Evolutionary conservation across 1,139 yeast species (phyloP).

Genomic region (Lodderomyces metapsilosis): DNA sequence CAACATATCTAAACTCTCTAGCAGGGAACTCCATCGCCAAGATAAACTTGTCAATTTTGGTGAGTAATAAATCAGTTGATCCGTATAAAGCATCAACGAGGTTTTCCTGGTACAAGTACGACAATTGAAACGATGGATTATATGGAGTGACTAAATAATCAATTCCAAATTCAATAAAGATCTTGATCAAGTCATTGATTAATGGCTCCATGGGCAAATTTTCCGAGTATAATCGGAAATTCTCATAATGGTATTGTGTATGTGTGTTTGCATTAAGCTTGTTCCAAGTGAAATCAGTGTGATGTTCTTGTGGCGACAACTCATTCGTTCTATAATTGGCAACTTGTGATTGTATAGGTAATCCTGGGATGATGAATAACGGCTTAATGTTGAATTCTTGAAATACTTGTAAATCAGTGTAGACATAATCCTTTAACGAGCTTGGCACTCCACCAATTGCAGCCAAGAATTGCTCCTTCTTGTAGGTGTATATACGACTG

Average conservation of each 20-base stretch:
- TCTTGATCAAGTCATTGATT: slow-evolving; percentile 54
- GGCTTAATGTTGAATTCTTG: slow-evolving; percentile 67
- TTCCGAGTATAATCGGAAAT: slow-evolving; percentile 47
- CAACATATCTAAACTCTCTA: slow-evolving; percentile 65
- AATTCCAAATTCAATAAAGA: slow-evolving; percentile 55
- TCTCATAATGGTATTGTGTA: slow-evolving; percentile 26
- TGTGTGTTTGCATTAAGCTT: slow-evolving; percentile 24
- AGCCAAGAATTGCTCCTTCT: slow-evolving; percentile 69
- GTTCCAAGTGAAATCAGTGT: slow-evolving; percentile 47
- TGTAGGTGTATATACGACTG: slow-evolving; percentile 57
- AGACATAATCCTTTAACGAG: slow-evolving; percentile 56
- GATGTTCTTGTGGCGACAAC: slow-evolving; percentile 45
- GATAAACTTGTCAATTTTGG: slow-evolving; percentile 67
- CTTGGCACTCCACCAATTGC: slow-evolving; percentile 86
- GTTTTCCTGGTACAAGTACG: slow-evolving; percentile 58
- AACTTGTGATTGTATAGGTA: slow-evolving; percentile 36
- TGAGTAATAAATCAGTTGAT: slow-evolving; percentile 74
- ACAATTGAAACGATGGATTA: slow-evolving; percentile 76
- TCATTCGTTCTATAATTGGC: slow-evolving; percentile 34
- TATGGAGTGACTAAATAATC: slow-evolving; percentile 83
- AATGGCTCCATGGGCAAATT: slow-evolving; percentile 50
- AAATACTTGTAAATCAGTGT: slow-evolving; percentile 62
- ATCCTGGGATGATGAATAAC: slow-evolving; percentile 70
- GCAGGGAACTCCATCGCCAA: slow-evolving; percentile 67
- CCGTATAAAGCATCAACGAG: slow-evolving; percentile 79